Evolutionary conservation across 345 rosid species (phyloP), one percentile per base, ranked within the genome.

Genomic region (Melaleuca alternifolia): DNA sequence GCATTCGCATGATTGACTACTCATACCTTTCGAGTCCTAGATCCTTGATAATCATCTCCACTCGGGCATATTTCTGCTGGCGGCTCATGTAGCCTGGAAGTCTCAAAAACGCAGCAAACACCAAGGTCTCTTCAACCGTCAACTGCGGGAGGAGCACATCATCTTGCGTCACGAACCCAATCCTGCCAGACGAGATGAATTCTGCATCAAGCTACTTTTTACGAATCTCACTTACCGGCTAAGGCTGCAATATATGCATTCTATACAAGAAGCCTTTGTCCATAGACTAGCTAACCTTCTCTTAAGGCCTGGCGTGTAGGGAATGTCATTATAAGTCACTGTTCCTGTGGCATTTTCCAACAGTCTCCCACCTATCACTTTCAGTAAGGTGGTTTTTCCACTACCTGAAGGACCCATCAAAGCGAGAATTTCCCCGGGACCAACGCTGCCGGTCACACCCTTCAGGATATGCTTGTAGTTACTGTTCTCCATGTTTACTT

Each of bases 361-460:
- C 52, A 96, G 84, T 92, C 99, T 94, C 79, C 99, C 99, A 86
- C 99, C 99, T 50, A 97, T 91, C 50, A 95, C 94, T 91, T 94
- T 97, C 88, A 96, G 89, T 87, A 97, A 89, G 77, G 98, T 96
- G 87, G 99, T 97, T 89, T 97, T 97, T 21, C 99, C 99, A 86
- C 99, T 97, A 46, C 99, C 99, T 10, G 99, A 95, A 93, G 99
- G 99, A 89, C 99, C 99, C 99, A 97, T 97, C 14, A 95, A 57
- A 44, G 98, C 99, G 53, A 97, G 97, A 84, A 97, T 94, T 88
- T 97, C 97, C 12, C 97, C 99, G 8, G 99, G 97, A 86, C 98
- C 95, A 1, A 96, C 92, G 89, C 99, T 92, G 83, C 99, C 98
- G 33, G 98, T 94, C 51, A 97, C 93, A 24, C 99, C 99, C 86